Conservation (phyloP, 2,329 filamentous ascomycete genomes). For the Fusarium sp. region DNA sequence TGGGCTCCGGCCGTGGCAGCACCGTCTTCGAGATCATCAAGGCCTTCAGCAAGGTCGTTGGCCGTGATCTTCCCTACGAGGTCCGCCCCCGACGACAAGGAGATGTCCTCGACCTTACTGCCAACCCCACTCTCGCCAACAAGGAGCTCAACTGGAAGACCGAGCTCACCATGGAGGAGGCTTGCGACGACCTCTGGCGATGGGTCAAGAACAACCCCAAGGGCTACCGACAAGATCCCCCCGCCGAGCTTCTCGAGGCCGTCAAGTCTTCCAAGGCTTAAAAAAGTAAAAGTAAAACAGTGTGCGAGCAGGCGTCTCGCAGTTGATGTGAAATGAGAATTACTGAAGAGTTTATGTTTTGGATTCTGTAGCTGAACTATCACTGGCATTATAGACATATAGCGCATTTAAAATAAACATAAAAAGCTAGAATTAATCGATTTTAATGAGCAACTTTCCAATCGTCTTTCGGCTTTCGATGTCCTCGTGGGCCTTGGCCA, state of each 20-base stretch:
- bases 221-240: slow-evolving; percentile 93
- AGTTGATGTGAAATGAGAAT: slow-evolving; percentile 18
- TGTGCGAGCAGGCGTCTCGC: slow-evolving; percentile 33
- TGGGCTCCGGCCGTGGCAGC: slow-evolving; percentile 92
- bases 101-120: slow-evolving; percentile 94
- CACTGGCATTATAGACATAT: slow-evolving; percentile 40
- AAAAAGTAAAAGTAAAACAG: slow-evolving; percentile 17
- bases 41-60: slow-evolving; percentile 88
- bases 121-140: slow-evolving; percentile 88
- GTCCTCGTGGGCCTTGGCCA: slow-evolving; percentile 77
- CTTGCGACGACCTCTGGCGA: slow-evolving; percentile 92
- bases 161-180: slow-evolving; percentile 88
- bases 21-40: slow-evolving; percentile 98
- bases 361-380: slow-evolving; percentile 33
- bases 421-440: slow-evolving; percentile 54
- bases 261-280: slow-evolving; percentile 58
- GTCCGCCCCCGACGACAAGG: slow-evolving; percentile 84
- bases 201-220: slow-evolving; percentile 98
- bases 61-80: slow-evolving; percentile 86
- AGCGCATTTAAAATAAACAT: slow-evolving; percentile 34
- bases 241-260: slow-evolving; percentile 78
- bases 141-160: slow-evolving; percentile 93
- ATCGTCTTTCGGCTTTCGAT: slow-evolving; percentile 84
- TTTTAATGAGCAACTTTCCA: slow-evolving; percentile 82
- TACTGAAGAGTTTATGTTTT: slow-evolving; percentile 33